Base-by-base conservation (phyloP, 192 early-diverging fungal genomes). In the Jimgerdemannia lactiflua region DNA sequence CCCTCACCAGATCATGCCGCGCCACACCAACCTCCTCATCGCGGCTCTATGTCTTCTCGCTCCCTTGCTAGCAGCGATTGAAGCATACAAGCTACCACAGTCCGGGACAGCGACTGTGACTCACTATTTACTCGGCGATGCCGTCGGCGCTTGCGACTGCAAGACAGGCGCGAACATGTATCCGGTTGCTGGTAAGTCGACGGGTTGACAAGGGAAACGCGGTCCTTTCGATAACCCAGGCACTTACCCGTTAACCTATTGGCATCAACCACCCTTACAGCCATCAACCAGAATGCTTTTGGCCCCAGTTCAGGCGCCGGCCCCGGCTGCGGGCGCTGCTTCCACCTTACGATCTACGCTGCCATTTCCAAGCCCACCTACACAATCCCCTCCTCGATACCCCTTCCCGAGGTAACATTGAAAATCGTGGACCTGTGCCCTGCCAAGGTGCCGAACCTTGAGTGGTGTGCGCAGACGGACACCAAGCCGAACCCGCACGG, bases 391-490 rank as follows among this genome's bases (percentile, higher is more conserved):
- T 40, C 65, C 43, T 10, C 40, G 1, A 59, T 67, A 4, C 41
- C 42, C 9, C 65, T 42, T 19, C 64, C 74, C 14, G 67, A 49
- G 39, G 66, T 75, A 39, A 42, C 64, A 4, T 42, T 73, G 2
- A 75, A 75, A 54, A 69, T 75, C 20, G 74, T 75, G 39, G 74
- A 75, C 49, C 40, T 69, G n/a, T 75, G 74, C 54, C 74, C 74
- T 19, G 74, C 67, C 3, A 49, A 41, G 17, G 65, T 8, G 14
- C 74, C 74, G 3, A 75, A 75, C 43, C 14, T 75, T 4, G 67
- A 68, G 18, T 68, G 67, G 67, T 75, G 74, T 65, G 74, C 74
- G 3, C 74, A 75, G 42, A 75, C 74, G 42, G 74, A 75, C n/a
- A 65, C 74, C 14, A 68, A 41, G 20, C 74, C 74, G 3, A 75